Base-by-base conservation (phyloP, 1,139 yeast species). In the Blastobotrys proliferans region DNA sequence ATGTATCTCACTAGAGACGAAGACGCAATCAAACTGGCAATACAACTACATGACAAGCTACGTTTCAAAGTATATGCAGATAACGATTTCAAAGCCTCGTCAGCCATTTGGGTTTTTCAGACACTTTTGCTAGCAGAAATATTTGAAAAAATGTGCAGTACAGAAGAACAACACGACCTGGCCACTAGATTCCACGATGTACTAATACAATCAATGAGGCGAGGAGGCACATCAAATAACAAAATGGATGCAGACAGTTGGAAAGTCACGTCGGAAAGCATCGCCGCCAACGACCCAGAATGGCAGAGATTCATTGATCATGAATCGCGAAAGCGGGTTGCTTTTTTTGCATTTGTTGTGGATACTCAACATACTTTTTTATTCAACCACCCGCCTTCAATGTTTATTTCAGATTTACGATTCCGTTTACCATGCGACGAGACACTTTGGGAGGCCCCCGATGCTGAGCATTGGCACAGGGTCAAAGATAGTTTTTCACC, bases 71-170 rank as follows among this genome's bases (percentile, higher is more conserved):
- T 81, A 3, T 79, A 80, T 52, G 70, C 76, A 40, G 70, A 73
- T 44, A 71, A 72, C 10, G 83, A 77, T 44, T 77, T 79, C 53
- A 71, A 70, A 47, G 73, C 77, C 1, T 80, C 81, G 1, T 77
- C 81, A 1, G 68, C 73, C 40, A 64, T 79, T 3, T 81, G 86
- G 81, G 71, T 81, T 1, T 68, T 82, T 39, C 90, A 82, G 56
- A 68, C 81, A 41, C 63, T 83, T 38, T 64, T 79, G 40, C 56
- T 83, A 41, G 62, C 83, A 24, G 88, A 82, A 56, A 74, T 76
- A 56, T 77, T 75, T 50, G 90, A 83, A 54, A 78, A 81, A 58
- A 74, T 77, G 47, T 46, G 55, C 24, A 66, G 74, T 49, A 65
- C 85, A 49, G 66, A 67, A 28, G 63, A 81, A 55, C 88, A 82